These are phyloP conservation scores for Alternaria ethzedia DNA, from an alignment of 2,329 filamentous ascomycete species.

Conservation along the genomic window DNA sequence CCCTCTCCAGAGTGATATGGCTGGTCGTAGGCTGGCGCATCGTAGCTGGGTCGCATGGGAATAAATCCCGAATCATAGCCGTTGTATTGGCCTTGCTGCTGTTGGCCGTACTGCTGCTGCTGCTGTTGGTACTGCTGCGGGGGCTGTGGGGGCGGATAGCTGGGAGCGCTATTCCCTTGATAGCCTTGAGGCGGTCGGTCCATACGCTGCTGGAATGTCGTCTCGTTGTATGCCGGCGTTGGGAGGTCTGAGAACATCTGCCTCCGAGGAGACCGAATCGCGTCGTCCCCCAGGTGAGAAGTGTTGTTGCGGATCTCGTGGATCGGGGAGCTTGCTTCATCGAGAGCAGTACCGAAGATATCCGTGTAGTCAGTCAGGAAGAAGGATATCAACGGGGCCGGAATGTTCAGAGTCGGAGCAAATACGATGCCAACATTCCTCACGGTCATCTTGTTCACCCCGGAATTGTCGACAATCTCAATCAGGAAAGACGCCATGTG, in stretches of 20 bases:
- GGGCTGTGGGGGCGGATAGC: conserved; percentile 34
- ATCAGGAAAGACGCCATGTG: conserved; percentile 89
- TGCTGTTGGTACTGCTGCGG: conserved; percentile 27
- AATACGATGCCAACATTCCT: conserved; percentile 97
- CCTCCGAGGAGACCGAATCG: conserved; percentile 67
- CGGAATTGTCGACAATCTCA: conserved; percentile 87
- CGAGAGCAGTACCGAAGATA: conserved; percentile 79
- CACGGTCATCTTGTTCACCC: conserved; percentile 97
- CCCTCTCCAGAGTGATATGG: conserved; percentile 36
- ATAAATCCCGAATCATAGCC: conserved; percentile 60
- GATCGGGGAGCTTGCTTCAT: conserved; percentile 55
- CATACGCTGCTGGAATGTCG: conserved; percentile 52
- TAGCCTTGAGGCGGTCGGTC: conserved; percentile 34
- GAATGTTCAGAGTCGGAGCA: conserved; percentile 94
- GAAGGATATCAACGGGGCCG: conserved; percentile 89
- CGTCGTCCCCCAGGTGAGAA: conserved; percentile 58
- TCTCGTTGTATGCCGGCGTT: conserved; percentile 67
- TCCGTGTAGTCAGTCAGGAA: conserved; percentile 88
- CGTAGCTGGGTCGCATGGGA: conserved; percentile 58
- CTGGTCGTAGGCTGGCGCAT: conserved; percentile 43
- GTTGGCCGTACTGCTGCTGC: conserved; percentile 24
- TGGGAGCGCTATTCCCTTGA: conserved; percentile 26
- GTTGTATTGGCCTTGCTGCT: conserved; percentile 33
- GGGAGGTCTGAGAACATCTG: conserved; percentile 73
- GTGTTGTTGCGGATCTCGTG: conserved; percentile 55